A percentile compares a stretch with the other conserved stretches of the same genome.
Evolutionary conservation across 495 filamentous ascomycete species (phyloP).

Genomic region (Penicillium fimorum): DNA sequence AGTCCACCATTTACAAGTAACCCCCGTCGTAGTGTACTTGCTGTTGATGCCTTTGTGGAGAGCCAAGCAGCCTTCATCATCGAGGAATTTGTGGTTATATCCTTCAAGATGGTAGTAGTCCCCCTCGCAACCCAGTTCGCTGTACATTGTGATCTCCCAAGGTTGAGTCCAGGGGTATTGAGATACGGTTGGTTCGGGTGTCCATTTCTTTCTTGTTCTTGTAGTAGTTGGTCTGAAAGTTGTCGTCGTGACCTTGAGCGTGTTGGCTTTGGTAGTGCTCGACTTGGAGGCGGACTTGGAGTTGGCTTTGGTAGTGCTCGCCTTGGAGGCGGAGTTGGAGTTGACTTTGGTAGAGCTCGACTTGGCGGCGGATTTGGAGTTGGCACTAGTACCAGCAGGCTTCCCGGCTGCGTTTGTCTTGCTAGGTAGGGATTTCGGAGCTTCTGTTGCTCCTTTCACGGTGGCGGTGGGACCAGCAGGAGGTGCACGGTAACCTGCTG

Average conservation of each 20-base stretch:
- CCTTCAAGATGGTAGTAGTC: slow-evolving; percentile 2
- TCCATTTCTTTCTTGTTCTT: neutral
- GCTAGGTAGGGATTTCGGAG: neutral
- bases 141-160: neutral
- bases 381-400: neutral
- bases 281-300: neutral
- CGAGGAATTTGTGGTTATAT: neutral
- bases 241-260: neutral
- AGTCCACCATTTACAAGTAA: slow-evolving; percentile 2
- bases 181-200: neutral
- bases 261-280: neutral
- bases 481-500: neutral
- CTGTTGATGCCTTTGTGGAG: neutral
- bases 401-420: neutral
- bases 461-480: neutral
- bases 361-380: neutral
- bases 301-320: neutral
- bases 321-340: neutral
- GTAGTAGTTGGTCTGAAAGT: neutral
- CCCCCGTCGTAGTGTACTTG: neutral
- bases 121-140: neutral
- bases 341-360: too few species aligned
- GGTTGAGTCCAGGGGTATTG: neutral
- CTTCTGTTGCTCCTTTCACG: neutral
- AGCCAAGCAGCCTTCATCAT: neutral